A percentile compares a stretch with the other conserved stretches of the same genome.
Evolutionary conservation across 1,284 basidiomycete species (phyloP).

Genomic region (Exsudoporus floridanus): DNA sequence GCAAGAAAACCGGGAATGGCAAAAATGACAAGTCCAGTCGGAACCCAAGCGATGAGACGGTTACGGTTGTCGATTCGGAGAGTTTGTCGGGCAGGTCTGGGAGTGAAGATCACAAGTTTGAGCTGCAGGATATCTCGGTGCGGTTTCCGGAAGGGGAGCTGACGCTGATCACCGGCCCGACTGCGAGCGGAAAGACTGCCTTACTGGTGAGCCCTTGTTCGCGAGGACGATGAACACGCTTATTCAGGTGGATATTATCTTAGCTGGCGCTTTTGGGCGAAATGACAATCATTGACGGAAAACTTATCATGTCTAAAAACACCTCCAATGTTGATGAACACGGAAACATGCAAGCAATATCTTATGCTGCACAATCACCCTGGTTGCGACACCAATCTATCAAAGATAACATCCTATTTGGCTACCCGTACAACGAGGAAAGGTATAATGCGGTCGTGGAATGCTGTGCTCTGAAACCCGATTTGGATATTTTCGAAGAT

Average conservation of each 20-base stretch:
- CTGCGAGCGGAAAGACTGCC: conserved; percentile 68
- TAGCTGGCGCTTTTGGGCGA: conserved; percentile 37
- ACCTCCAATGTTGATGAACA: conserved; percentile 40
- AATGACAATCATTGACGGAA: conserved; percentile 32
- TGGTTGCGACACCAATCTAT: conserved; percentile 54
- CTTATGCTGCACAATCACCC: conserved; percentile 60
- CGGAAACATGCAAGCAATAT: conserved; percentile 49
- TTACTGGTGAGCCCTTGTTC: conserved; percentile 24
- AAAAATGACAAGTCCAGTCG: conserved; percentile 7
- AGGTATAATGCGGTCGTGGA: conserved; percentile 48
- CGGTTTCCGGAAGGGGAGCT: conserved; percentile 60
- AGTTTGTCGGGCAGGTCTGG: conserved; percentile 17
- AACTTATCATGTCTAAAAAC: conserved; percentile 43
- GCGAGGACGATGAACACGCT: not conserved
- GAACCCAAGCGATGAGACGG: conserved; percentile 9
- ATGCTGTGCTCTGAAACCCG: conserved; percentile 62
- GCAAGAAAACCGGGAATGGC: conserved; percentile 12
- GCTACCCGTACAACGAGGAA: conserved; percentile 41
- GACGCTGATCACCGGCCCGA: conserved; percentile 57
- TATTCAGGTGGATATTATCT: not conserved
- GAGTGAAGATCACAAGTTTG: conserved; percentile 46
- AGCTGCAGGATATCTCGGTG: conserved; percentile 54
- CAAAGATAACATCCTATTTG: conserved; percentile 50
- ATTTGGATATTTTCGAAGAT: conserved; percentile 51
- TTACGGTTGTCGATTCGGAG: conserved; percentile 10